Conservation (phyloP, 202 grass and related monocot species). For the Zoysia matrella region DNA sequence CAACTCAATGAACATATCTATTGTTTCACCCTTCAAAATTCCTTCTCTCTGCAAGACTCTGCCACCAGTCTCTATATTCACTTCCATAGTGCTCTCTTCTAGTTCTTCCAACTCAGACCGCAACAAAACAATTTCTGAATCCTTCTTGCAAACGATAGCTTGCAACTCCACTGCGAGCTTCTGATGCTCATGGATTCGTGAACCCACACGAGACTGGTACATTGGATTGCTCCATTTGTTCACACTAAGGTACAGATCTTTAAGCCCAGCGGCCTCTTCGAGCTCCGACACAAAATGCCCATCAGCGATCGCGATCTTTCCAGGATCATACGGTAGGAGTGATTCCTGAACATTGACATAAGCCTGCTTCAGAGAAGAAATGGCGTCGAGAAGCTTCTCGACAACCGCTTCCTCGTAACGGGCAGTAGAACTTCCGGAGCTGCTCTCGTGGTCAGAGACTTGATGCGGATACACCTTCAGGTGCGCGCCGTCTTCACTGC, state of each 20-base stretch:
- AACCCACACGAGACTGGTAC: conserved; percentile 36
- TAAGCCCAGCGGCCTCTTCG: conserved; percentile 52
- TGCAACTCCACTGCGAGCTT: conserved; percentile 63
- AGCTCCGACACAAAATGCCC: conserved; percentile 56
- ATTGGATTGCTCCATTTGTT: conserved; percentile 50
- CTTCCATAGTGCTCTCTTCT: conserved; percentile 46
- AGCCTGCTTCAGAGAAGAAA: conserved; percentile 67
- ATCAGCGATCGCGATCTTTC: conserved; percentile 49
- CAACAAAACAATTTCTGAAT: conserved; percentile 62
- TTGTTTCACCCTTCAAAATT: conserved; percentile 43
- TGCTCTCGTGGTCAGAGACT: conserved; percentile 26
- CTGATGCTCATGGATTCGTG: conserved; percentile 61
- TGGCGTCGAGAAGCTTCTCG: conserved; percentile 58
- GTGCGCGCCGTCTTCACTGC: conserved; percentile 43
- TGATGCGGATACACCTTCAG: conserved; percentile 61
- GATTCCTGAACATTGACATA: conserved; percentile 80
- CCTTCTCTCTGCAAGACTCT: conserved; percentile 7
- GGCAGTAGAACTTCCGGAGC: conserved; percentile 27
- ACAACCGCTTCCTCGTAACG: conserved; percentile 57
- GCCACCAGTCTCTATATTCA: conserved; percentile 46
- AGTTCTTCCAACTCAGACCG: conserved; percentile 59
- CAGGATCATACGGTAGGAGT: conserved; percentile 60
- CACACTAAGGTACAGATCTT: conserved; percentile 56
- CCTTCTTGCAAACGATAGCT: conserved; percentile 60
- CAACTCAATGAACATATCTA: conserved; percentile 54